These are phyloP conservation scores for Prunus persica DNA, from an alignment of 306 rosid species.

Conservation along the genomic window Prunus_persica_NCBIv2 NC_034011.1:20827501-20828000, in stretches of 20 bases:
- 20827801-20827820: no score
- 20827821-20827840: no score
- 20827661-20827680: slow-evolving; percentile 16
- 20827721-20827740: background rate
- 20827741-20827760: slow-evolving; percentile 39
- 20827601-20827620: background rate
- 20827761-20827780: slow-evolving; percentile 3
- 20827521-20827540: no score
- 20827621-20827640: background rate
- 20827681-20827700: slow-evolving; percentile 21
- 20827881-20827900: no score
- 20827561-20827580: background rate
- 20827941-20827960: background rate
- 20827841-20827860: no score
- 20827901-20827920: background rate
- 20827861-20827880: no score
- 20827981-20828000: background rate
- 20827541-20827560: background rate
- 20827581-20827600: background rate
- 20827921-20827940: background rate
- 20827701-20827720: slow-evolving; percentile 1
- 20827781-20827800: background rate
- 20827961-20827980: background rate
- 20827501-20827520: background rate
- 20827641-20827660: slow-evolving; percentile 28